A percentile compares a stretch with the other conserved stretches of the same genome.
phyloP scores from a whole-genome alignment of 805 yeast genomes.

The Wickerhamiella lipophila region DNA sequence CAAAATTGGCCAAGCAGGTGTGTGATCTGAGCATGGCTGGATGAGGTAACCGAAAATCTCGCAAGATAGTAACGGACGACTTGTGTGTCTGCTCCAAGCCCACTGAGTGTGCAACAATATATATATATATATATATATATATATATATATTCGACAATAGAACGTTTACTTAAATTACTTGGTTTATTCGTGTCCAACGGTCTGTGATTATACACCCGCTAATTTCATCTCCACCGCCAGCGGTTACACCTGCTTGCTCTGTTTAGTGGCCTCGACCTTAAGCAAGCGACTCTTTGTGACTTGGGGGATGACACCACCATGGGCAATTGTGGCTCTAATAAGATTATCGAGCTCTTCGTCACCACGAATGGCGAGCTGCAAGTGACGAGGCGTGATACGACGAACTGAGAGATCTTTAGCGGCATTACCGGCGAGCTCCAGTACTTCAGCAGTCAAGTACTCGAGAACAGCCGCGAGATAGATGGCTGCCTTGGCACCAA shows the following conservation, averaged over 20 bases:
- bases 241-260: conserved; percentile 29
- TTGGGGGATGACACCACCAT: conserved; percentile 98
- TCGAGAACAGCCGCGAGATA: conserved; percentile 93
- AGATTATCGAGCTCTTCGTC: conserved; percentile 97
- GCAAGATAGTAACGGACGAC: too few relatives aligned
- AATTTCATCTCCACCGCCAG: conserved; percentile 7
- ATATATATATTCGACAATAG: neutral
- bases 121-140: too few relatives aligned
- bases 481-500: conserved; percentile 98
- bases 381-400: conserved; percentile 97
- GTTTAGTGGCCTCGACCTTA: conserved; percentile 32
- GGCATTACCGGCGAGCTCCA: conserved; percentile 97
- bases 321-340: conserved; percentile 88
- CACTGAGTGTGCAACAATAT: too few relatives aligned
- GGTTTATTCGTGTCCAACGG: neutral
- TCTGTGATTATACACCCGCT: too few relatives aligned
- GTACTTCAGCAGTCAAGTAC: conserved; percentile 93
- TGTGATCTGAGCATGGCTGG: conserved; percentile 3
- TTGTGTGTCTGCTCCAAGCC: too few relatives aligned
- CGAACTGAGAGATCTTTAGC: conserved; percentile 99
- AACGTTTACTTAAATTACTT: conserved; percentile 1
- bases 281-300: conserved; percentile 87
- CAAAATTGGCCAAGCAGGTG: neutral
- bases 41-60: neutral
- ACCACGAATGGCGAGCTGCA: conserved; percentile 96